Evolutionary conservation across 2,329 filamentous ascomycete genomes (phyloP), one percentile per base, ranked within the genome.

Genomic region (Lachnellula arida): DNA sequence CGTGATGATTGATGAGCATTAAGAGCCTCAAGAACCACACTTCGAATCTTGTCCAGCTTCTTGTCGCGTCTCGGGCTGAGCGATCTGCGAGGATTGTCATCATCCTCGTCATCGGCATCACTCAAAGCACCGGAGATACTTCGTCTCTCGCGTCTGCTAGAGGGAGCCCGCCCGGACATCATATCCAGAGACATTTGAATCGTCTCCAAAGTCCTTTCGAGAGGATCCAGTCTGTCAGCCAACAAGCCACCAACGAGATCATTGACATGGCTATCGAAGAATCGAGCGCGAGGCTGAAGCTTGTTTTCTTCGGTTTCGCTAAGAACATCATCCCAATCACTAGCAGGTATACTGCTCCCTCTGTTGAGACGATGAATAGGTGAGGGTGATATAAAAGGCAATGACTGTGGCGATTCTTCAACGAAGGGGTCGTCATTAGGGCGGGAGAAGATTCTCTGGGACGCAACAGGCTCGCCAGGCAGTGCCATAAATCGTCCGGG

Each of bases 51-150:
- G 56, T 97, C 91, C 65, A 92, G 72, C 64, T 84, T 90, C 65
- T 86, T 86, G 67, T 96, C 91, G 59, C 86, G 82, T 55, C 83
- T 81, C 17, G 91, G 90, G 63, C 92, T 97, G 63, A 86, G 79
- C 5, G 88, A 88, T 51, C 89, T 85, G 68, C 84, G 79, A 60
- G 78, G 74, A 40, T 81, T 89, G 22, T 96, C 91, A 62, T 95
- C 92, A 32, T 96, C 91, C 61, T 96, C 92, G 70, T 97, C 93
- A 11, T 94, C 93, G 73, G 97, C 94, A 69, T 93, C 97, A 57
- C 95, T 85, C 3, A 80, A 68, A 32, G 91, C 88, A n/a, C 78
- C 82, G 47, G 88, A 92, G 42, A 83, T 72, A 70, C 86, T 90
- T 63, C 85, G 82, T 62, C 82, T 78, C 25, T 81, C 79, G 42